Evolutionary conservation across 2,329 filamentous ascomycete genomes (phyloP), one percentile per base, ranked within the genome.

Genomic region (Fusarium staphyleae): DNA sequence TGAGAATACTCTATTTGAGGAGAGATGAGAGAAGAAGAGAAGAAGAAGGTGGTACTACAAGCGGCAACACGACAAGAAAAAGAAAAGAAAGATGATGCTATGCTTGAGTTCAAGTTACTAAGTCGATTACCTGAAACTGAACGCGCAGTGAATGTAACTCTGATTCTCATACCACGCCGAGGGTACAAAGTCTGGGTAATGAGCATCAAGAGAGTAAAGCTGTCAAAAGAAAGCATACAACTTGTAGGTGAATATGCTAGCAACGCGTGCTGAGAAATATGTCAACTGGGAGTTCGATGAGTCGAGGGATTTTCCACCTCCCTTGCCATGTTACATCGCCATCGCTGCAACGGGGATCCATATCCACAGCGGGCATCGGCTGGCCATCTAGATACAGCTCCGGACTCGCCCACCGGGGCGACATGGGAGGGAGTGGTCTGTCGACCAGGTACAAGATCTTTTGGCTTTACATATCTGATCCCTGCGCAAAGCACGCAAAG

Each of bases 71-170:
- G 24, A 30, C 15, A 30, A 18, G 15, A 37, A 46, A 45, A 46
- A 36, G 35, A 22, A 46, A 46, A 10, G 29, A 24, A 28, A 30
- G 29, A 30, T 28, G 24, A 19, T 41, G 19, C 35, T 41, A 18
- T 14, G 35, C 15, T 30, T 12, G 12, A 15, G 13, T 18, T 19
- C 29, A 13, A 29, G 32, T 22, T 30, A n/a, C n/a, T n/a, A n/a
- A n/a, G n/a, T n/a, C n/a, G 14, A 32, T 4, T 14, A 40, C 39
- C 50, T 55, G 48, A 52, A 52, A 55, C 35, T n/a, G 14, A 24
- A 24, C 22, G 9, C 4, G 22, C 6, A 22, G 19, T 22, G 22
- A 9, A 24, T 24, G 22, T 24, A 7, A 24, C 22, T 22, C 19
- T 8, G 9, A 8, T 24, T 8, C 22, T 24, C 22, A 8, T 24